These are phyloP conservation scores for Lodderomyces metapsilosis DNA, from an alignment of 1,139 yeast genomes.

Conservation along the genomic window DNA sequence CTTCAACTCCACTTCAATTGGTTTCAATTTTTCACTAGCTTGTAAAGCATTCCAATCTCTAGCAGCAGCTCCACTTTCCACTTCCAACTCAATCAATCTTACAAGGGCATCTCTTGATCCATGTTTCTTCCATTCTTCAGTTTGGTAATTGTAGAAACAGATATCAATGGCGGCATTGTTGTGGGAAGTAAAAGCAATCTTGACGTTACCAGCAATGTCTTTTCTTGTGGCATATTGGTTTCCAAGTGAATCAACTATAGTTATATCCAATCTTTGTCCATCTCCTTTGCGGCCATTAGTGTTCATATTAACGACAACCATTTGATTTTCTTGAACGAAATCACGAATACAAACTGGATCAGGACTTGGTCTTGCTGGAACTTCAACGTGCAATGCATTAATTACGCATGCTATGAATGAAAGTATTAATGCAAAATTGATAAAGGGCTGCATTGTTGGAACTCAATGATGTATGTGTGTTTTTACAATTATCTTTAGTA, in stretches of 20 bases:
- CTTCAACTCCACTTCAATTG: constrained; percentile 85
- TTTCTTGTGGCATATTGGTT: constrained; percentile 68
- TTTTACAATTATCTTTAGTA: too few species aligned
- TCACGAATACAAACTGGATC: constrained; percentile 76
- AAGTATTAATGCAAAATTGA: constrained; percentile 13
- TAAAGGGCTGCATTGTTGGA: constrained; percentile 5
- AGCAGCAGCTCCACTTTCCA: constrained; percentile 94
- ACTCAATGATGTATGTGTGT: not conserved
- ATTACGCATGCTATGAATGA: constrained; percentile 22
- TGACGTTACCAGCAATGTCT: constrained; percentile 62
- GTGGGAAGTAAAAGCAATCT: constrained; percentile 81
- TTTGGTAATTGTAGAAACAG: constrained; percentile 73
- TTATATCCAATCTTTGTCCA: constrained; percentile 73
- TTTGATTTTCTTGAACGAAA: constrained; percentile 77
- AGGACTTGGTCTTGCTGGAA: constrained; percentile 35
- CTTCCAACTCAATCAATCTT: constrained; percentile 80
- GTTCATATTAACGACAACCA: constrained; percentile 79
- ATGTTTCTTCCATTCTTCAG: constrained; percentile 31
- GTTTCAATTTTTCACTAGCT: constrained; percentile 89
- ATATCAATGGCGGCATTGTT: constrained; percentile 84
- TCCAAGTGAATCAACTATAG: constrained; percentile 64
- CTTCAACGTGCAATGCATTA: constrained; percentile 39
- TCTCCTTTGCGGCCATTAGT: constrained; percentile 77
- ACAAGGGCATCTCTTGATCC: constrained; percentile 29
- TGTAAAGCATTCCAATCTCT: constrained; percentile 97